Evolutionary conservation across 768 basidiomycete genomes (phyloP).

Genomic region (Mycena indigotica): DNA sequence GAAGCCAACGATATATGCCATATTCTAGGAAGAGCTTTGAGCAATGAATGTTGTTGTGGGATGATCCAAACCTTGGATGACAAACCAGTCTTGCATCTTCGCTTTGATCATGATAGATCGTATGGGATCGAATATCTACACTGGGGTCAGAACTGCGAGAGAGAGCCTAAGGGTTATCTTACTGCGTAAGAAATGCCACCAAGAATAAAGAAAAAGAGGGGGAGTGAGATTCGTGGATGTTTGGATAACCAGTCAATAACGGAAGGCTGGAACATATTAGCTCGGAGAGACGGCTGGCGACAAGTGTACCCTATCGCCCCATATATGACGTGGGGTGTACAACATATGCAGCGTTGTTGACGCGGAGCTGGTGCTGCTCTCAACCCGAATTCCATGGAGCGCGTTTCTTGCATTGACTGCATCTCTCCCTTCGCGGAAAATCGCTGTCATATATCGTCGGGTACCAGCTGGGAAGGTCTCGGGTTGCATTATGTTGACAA

Average conservation of each 20-base stretch:
- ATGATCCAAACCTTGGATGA: slow-evolving; percentile 59
- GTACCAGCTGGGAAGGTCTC: slow-evolving; percentile 63
- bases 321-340: slow-evolving; percentile 10
- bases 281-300: slow-evolving; percentile 51
- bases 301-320: slow-evolving; percentile 42
- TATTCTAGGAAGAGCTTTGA: slow-evolving; percentile 51
- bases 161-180: slow-evolving; percentile 26
- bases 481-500: slow-evolving; percentile 66
- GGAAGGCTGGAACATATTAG: slow-evolving; percentile 1
- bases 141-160: too few relatives aligned
- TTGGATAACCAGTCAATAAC: slow-evolving; percentile 78
- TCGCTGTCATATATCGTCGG: slow-evolving; percentile 64
- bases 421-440: slow-evolving; percentile 62
- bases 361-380: slow-evolving; percentile 20
- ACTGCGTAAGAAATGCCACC: slow-evolving; percentile 90
- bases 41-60: background rate
- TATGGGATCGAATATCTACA: slow-evolving; percentile 89
- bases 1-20: slow-evolving; percentile 76
- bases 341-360: slow-evolving; percentile 18
- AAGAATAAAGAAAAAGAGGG: slow-evolving; percentile 82
- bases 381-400: slow-evolving; percentile 59
- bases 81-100: slow-evolving; percentile 83
- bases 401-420: slow-evolving; percentile 85
- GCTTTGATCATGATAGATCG: slow-evolving; percentile 81
- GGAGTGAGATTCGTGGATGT: slow-evolving; percentile 87